Base-by-base conservation (phyloP, 1,284 basidiomycete species). In the Ceratobasidium sp. region DNA sequence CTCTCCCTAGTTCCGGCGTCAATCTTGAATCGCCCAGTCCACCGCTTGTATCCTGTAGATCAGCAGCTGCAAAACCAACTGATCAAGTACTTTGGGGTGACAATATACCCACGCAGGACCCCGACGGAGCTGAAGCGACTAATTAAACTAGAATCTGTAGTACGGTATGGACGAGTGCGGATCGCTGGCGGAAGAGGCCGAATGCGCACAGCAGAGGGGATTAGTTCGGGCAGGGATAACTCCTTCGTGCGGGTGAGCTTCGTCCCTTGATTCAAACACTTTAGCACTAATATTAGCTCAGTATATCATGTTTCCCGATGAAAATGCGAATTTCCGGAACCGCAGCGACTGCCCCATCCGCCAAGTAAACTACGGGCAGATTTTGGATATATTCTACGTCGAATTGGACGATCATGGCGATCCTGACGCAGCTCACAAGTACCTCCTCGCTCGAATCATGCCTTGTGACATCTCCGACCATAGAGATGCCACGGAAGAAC, bases 371-470 rank as follows among this genome's bases (percentile, higher is more conserved):
- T 67, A 67, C 19, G 65, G 65, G 22, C 51, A 44, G 17, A 17
- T 67, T 33, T 31, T 36, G 15, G 65, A 67, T 44, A 67, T 67
- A 11, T 67, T 53, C 41, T 45, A 67, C 24, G 51, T 67, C 19
- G 33, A 53, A 19, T 51, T 50, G n/a, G 41, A 19, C 3, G 65
- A 67, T 29, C 29, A 24, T 33, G 27, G 50, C 9, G 65, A 31
- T 7, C 31, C 27, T 24, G 33, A 6, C 15, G 5, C 41, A 1
- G 19, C 29, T 54, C 19, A 6, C n/a, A 60, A 24, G 14, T 67
- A 36, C 24, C 19, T 67, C 14, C 29, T 67, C 3, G 65, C 29
- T 9, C 45, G 44, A n/a, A 56, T 67, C 31, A 29, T 33, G n/a
- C 65, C 50, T 4, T 67, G 65, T 31, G 31, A 56, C 33, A 67